Conservation (phyloP, 495 filamentous ascomycete species). For the Xylaria venustula region DNA sequence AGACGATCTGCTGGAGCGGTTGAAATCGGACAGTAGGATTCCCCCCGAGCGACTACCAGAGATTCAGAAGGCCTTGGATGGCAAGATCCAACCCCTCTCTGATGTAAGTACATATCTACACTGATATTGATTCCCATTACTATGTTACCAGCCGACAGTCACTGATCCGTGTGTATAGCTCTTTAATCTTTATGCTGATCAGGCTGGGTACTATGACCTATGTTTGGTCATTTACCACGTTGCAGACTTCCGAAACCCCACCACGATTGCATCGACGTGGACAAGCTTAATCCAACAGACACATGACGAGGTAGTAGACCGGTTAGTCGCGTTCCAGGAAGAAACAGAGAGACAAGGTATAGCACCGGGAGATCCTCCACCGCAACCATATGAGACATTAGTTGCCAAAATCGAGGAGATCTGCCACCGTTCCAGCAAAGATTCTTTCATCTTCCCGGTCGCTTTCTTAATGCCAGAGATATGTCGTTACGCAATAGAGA, state of each 20-base stretch:
- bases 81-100: conserved; percentile 67
- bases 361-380: conserved; percentile 28
- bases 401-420: conserved; percentile 71
- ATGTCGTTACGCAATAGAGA: conserved; percentile 71
- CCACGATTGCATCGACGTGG: conserved; percentile 83
- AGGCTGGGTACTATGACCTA: conserved; percentile 86
- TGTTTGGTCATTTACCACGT: conserved; percentile 86
- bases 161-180: conserved; percentile 60
- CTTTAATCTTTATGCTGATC: conserved; percentile 86
- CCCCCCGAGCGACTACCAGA: conserved; percentile 54
- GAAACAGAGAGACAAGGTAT: conserved; percentile 35
- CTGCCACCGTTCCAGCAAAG: conserved; percentile 71
- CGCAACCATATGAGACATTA: conserved; percentile 75
- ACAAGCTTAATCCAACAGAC: conserved; percentile 69
- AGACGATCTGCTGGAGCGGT: conserved; percentile 79
- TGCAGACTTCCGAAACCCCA: conserved; percentile 81
- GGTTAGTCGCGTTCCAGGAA: conserved; percentile 37
- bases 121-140: neutral
- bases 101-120: conserved; percentile 53
- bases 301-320: conserved; percentile 61
- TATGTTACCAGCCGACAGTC: conserved; percentile 6
- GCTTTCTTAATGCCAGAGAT: conserved; percentile 64
- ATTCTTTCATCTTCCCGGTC: conserved; percentile 71
- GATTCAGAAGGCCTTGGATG: conserved; percentile 67
- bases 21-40: conserved; percentile 72